A percentile compares a stretch with the other conserved stretches of the same genome.
Conservation (phyloP, 1,284 basidiomycete species). For the Puccinia hordei region DNA sequence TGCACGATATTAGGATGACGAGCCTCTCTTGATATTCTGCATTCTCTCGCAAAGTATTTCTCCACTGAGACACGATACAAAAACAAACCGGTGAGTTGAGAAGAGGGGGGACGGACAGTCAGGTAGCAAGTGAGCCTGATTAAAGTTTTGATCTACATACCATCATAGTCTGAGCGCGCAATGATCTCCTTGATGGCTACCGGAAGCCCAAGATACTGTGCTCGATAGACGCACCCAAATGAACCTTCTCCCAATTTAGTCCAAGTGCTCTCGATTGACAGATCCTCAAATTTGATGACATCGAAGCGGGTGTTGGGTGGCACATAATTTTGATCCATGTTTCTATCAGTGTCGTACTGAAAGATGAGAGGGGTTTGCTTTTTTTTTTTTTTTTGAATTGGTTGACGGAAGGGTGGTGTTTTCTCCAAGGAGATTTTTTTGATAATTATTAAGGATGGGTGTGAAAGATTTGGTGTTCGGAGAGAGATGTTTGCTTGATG, state of each 20-base stretch:
- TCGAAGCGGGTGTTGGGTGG: constrained; percentile 64
- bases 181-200: constrained; percentile 81
- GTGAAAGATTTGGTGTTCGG: background rate
- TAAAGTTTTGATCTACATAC: constrained; percentile 35
- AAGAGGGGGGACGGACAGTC: background rate
- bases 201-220: constrained; percentile 89
- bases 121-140: background rate
- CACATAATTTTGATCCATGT: constrained; percentile 1
- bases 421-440: constrained; percentile 3
- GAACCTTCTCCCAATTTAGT: constrained; percentile 83
- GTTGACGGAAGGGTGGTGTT: background rate
- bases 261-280: constrained; percentile 53
- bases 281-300: constrained; percentile 73
- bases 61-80: constrained; percentile 64
- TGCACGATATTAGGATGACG: constrained; percentile 91
- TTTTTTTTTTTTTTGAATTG: background rate
- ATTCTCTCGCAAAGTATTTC: constrained; percentile 97
- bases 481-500: background rate
- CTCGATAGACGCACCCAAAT: constrained; percentile 89
- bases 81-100: background rate
- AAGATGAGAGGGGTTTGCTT: background rate
- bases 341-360: background rate
- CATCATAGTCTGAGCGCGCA: constrained; percentile 56
- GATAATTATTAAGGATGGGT: background rate
- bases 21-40: constrained; percentile 80